These are phyloP conservation scores for Teunomyces lycoperdinae DNA, from an alignment of 805 yeast species.

Conservation along the genomic window DNA sequence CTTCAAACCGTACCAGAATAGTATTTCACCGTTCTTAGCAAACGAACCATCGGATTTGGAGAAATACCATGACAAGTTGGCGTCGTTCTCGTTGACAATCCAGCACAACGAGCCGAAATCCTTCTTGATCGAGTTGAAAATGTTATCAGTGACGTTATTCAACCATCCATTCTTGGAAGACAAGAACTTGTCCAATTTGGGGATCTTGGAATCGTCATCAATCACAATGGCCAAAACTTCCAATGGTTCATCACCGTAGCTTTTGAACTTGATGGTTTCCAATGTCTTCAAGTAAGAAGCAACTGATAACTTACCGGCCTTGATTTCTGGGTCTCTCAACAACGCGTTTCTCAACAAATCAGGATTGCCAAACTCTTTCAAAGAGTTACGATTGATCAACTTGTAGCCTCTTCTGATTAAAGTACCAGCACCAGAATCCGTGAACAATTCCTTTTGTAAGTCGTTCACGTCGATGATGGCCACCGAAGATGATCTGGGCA, in stretches of 20 bases:
- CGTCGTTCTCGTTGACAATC: conserved; percentile 87
- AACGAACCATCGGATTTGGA: conserved; percentile 92
- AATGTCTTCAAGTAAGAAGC: conserved; percentile 78
- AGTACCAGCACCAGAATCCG: conserved; percentile 99
- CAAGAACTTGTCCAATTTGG: conserved; percentile 79
- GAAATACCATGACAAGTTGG: conserved; percentile 89
- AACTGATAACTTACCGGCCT: conserved; percentile 66
- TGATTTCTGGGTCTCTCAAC: conserved; percentile 71
- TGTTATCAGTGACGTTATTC: conserved; percentile 93
- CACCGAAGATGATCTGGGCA: conserved; percentile 96
- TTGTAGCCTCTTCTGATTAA: conserved; percentile 96
- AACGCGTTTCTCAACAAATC: conserved; percentile 76
- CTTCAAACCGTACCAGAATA: conserved; percentile 93
- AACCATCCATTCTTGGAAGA: conserved; percentile 94
- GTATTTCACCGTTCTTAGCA: conserved; percentile 79
- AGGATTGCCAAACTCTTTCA: conserved; percentile 68
- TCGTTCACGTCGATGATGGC: conserved; percentile 96
- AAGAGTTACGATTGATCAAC: conserved; percentile 65
- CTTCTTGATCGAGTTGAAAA: conserved; percentile 75
- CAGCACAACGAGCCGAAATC: conserved; percentile 78
- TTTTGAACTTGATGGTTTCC: conserved; percentile 60
- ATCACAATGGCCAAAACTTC: conserved; percentile 89
- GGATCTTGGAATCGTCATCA: conserved; percentile 47
- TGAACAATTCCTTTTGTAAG: conserved; percentile 93
- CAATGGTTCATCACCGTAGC: conserved; percentile 93